These are phyloP conservation scores for Metschnikowia matae DNA, from an alignment of 805 yeast species.

Conservation along the genomic window DNA sequence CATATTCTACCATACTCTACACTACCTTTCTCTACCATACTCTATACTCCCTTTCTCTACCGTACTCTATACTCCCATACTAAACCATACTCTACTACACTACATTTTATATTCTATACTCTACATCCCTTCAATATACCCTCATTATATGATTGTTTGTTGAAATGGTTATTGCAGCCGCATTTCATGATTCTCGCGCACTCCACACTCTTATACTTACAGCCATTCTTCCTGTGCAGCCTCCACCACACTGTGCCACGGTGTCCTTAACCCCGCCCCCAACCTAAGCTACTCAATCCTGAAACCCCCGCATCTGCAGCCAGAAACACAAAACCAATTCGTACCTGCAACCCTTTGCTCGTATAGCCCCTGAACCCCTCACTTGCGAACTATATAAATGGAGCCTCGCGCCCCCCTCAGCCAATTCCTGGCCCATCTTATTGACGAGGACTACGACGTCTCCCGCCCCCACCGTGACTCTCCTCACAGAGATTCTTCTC, in stretches of 20 bases:
- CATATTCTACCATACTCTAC: too few relatives aligned
- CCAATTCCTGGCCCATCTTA: slow-evolving; percentile 12
- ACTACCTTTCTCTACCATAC: too few relatives aligned
- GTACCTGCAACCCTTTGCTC: background rate
- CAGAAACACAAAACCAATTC: too few relatives aligned
- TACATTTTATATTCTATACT: too few relatives aligned
- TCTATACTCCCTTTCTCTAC: too few relatives aligned
- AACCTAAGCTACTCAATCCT: too few relatives aligned
- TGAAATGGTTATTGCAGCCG: background rate
- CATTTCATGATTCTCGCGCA: slow-evolving; percentile 1
- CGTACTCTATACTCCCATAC: too few relatives aligned
- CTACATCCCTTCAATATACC: too few relatives aligned
- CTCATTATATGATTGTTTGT: too few relatives aligned
- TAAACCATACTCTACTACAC: too few relatives aligned
- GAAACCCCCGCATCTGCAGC: too few relatives aligned
- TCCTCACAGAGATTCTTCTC: slow-evolving; percentile 5
- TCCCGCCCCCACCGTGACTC: slow-evolving; percentile 5
- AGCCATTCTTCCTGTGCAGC: background rate
- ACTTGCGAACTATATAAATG: slow-evolving; percentile 1
- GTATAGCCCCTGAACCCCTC: background rate
- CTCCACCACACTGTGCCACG: background rate
- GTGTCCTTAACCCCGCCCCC: background rate
- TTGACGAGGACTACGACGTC: slow-evolving; percentile 11
- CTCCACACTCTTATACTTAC: background rate
- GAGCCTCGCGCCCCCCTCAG: slow-evolving; percentile 3